These are phyloP conservation scores for Aspergillus aculeatinus DNA, from an alignment of 2,329 filamentous ascomycete species.

Conservation along the genomic window DNA sequence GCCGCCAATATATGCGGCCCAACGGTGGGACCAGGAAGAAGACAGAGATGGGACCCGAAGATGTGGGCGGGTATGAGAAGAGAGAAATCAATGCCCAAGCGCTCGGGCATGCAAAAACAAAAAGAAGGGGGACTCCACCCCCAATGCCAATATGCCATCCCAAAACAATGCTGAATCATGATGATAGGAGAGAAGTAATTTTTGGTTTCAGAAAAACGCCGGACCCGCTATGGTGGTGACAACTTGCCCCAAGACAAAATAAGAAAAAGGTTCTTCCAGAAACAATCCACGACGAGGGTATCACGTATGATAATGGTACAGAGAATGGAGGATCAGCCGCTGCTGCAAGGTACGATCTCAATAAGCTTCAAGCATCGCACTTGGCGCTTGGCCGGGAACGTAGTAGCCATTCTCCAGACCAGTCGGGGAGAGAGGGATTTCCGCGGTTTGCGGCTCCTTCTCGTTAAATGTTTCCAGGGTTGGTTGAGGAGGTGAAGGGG, in stretches of 20 bases:
- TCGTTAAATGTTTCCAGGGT: slow-evolving; percentile 61
- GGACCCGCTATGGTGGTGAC: slow-evolving; percentile 12
- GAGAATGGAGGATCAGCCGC: slow-evolving; percentile 5
- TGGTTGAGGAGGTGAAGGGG: slow-evolving; percentile 63
- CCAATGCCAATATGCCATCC: neutral
- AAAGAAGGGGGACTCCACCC: neutral
- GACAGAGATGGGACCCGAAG: neutral
- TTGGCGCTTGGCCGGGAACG: slow-evolving; percentile 44
- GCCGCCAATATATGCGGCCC: neutral
- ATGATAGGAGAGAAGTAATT: slow-evolving; percentile 3
- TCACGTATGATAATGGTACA: slow-evolving; percentile 18
- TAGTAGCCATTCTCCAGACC: slow-evolving; percentile 52
- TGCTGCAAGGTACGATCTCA: slow-evolving; percentile 29
- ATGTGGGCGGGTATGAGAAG: slow-evolving; percentile 11
- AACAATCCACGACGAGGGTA: slow-evolving; percentile 14
- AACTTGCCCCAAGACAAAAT: slow-evolving; percentile 7
- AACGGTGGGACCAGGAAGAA: slow-evolving; percentile 11
- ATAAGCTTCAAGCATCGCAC: slow-evolving; percentile 51
- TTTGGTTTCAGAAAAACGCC: slow-evolving; percentile 13
- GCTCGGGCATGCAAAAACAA: slow-evolving; percentile 13
- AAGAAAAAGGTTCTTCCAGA: slow-evolving; percentile 2
- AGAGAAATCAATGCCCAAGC: slow-evolving; percentile 16
- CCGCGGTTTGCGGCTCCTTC: slow-evolving; percentile 52
- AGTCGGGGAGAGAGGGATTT: slow-evolving; percentile 36
- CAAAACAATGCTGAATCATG: slow-evolving; percentile 3